These are phyloP conservation scores for Flaveria bidentis DNA, from an alignment of 129 eudicot genomes.

Conservation along the genomic window DNA sequence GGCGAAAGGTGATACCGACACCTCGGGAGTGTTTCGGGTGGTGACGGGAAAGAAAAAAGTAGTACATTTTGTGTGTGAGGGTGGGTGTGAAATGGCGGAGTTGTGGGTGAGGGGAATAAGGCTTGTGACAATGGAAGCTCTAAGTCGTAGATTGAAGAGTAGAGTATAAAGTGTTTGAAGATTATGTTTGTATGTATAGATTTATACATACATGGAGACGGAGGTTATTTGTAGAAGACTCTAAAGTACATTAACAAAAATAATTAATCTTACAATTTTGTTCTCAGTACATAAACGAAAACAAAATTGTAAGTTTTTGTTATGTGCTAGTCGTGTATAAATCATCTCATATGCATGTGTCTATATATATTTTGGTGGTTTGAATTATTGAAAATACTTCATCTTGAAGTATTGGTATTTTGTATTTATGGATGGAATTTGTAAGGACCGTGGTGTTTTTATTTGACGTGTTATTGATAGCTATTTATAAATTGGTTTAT, in stretches of 20 bases:
- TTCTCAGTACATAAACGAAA: background rate
- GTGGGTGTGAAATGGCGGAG: conserved; percentile 78
- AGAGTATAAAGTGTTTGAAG: conserved; percentile 17
- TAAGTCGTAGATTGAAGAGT: conserved; percentile 6
- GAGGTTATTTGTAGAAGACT: background rate
- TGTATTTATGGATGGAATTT: conserved; percentile 12
- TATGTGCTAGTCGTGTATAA: no score
- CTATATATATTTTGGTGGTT: background rate
- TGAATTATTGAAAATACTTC: conserved; percentile 45
- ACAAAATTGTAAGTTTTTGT: background rate
- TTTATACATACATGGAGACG: no score
- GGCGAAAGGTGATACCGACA: conserved; percentile 57
- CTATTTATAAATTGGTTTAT: background rate
- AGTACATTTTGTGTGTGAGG: conserved; percentile 89
- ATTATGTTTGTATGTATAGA: conserved; percentile 25
- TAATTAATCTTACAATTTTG: background rate
- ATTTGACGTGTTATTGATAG: background rate
- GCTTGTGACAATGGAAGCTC: conserved; percentile 67
- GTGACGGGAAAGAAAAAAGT: conserved; percentile 75
- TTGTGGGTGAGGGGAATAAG: conserved; percentile 92
- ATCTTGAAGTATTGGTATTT: conserved; percentile 52
- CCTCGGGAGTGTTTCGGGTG: conserved; percentile 69
- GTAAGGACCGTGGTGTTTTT: background rate
- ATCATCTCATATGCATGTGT: background rate
- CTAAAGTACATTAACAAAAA: background rate